Evolutionary conservation across 805 yeast genomes (phyloP).

Genomic region (Candida saitoana): DNA sequence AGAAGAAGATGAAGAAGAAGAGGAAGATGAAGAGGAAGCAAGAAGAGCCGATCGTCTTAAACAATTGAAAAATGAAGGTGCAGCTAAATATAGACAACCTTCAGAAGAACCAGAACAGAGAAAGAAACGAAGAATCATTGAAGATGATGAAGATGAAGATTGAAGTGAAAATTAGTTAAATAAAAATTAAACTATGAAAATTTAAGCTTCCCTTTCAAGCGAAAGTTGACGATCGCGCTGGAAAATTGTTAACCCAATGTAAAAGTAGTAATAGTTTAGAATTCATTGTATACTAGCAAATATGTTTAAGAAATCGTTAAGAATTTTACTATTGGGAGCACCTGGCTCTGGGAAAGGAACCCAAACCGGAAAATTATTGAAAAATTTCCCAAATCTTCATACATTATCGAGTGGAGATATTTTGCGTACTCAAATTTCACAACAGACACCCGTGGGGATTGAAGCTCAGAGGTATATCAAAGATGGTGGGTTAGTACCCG

Average conservation of each 20-base stretch:
- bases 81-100: conserved; percentile 37
- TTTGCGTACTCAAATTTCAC: conserved; percentile 61
- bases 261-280: neutral
- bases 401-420: conserved; percentile 84
- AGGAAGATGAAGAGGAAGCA: conserved; percentile 37
- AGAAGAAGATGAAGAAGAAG: conserved; percentile 42
- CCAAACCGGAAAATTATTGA: conserved; percentile 62
- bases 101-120: conserved; percentile 18
- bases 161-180: neutral
- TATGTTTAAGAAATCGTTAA: conserved; percentile 36
- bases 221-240: neutral
- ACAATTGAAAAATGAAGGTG: conserved; percentile 53
- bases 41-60: conserved; percentile 57
- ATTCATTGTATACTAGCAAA: conserved; percentile 1
- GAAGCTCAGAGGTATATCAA: conserved; percentile 55
- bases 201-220: neutral
- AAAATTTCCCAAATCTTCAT: conserved; percentile 47
- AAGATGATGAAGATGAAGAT: conserved; percentile 48
- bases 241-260: neutral
- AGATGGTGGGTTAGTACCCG: conserved; percentile 72
- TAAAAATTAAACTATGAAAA: neutral
- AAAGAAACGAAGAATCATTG: conserved; percentile 47
- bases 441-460: conserved; percentile 50
- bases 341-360: conserved; percentile 98
- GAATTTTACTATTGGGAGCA: conserved; percentile 80